Base-by-base conservation (phyloP, 176 grass and related monocot species). In the Zea luxurians region DNA sequence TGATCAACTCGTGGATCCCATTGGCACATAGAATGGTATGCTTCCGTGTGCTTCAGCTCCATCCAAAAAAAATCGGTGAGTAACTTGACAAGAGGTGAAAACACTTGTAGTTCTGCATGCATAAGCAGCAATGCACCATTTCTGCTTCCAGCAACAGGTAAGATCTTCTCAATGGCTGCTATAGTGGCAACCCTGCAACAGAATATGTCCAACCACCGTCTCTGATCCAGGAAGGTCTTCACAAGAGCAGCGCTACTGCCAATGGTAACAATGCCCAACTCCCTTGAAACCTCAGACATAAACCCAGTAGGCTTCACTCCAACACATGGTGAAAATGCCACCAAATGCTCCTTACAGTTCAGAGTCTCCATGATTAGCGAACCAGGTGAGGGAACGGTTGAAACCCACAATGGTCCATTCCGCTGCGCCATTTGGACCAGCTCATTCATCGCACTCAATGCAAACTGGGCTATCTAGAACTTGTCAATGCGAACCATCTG, bases 381-480 rank as follows among this genome's bases (percentile, higher is more conserved):
- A 8, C 85, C 74, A 70, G 83, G 73, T 9, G 57, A 63, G 17
- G 76, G 16, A 4, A 5, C 50, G 4, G 13, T 72, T 40, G 70
- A 73, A 68, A 91, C 87, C 94, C 94, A 97, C 71, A 97, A 37
- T 2, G 89, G 91, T 13, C 90, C 87, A 2, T 78, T 78, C 91
- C 88, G 80, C 64, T 94, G 87, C 5, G 91, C 91, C 94, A 97
- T 90, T 82, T 94, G 92, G 71, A 97, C 74, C 34, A 97, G 84
- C 74, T 94, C 91, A 47, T 92, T 74, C 87, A 94, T 94, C 5
- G 94, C 91, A 7, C 74, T 67, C 16, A 86, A 48, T 4, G 91
- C 94, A 37, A 97, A 82, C 65, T 97, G 83, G 83, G 92, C 49
- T 46, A 93, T 70, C 76, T 88, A 38, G 10, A 85, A 90, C 50